Evolutionary conservation across 2,329 filamentous ascomycete species (phyloP).

Genomic region (Alternaria triticina): DNA sequence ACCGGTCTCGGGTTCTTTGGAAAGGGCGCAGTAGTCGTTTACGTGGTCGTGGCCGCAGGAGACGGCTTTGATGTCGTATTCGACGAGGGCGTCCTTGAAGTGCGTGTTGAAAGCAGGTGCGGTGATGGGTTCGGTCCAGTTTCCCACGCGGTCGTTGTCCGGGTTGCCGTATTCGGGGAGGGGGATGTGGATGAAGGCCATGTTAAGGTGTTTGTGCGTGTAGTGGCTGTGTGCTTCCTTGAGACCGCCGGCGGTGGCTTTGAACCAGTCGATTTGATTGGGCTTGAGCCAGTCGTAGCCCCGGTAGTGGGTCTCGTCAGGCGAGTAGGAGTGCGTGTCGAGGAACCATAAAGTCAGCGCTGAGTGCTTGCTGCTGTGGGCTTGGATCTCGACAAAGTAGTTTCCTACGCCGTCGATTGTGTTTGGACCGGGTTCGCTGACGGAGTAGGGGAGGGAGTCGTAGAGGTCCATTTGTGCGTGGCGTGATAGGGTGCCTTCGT

Average conservation of each 20-base stretch:
- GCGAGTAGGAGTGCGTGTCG: slow-evolving; percentile 90
- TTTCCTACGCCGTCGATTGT: slow-evolving; percentile 92
- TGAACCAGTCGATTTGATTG: slow-evolving; percentile 95
- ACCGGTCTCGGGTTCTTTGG: slow-evolving; percentile 52
- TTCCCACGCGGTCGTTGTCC: slow-evolving; percentile 67
- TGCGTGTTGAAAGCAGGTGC: slow-evolving; percentile 88
- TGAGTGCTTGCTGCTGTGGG: slow-evolving; percentile 82
- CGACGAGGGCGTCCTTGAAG: slow-evolving; percentile 88
- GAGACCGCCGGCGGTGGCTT: slow-evolving; percentile 73
- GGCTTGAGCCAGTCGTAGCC: slow-evolving; percentile 98
- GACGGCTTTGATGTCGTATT: slow-evolving; percentile 84
- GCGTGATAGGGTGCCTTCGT: slow-evolving; percentile 82
- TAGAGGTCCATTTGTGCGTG: slow-evolving; percentile 83
- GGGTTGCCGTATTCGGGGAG: slow-evolving; percentile 81
- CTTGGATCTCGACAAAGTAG: slow-evolving; percentile 89
- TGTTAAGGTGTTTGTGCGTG: slow-evolving; percentile 89
- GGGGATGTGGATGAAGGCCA: slow-evolving; percentile 97
- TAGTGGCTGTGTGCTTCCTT: slow-evolving; percentile 78
- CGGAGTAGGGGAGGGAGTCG: slow-evolving; percentile 84
- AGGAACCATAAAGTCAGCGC: slow-evolving; percentile 94
- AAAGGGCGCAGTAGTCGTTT: slow-evolving; percentile 91
- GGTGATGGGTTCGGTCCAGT: slow-evolving; percentile 82
- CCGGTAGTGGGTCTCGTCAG: slow-evolving; percentile 84
- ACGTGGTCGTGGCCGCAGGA: slow-evolving; percentile 96
- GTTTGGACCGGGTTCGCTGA: slow-evolving; percentile 82